phyloP scores from a whole-genome alignment of 192 early-diverging fungal species.

The Geranomyces michiganensis region DNA sequence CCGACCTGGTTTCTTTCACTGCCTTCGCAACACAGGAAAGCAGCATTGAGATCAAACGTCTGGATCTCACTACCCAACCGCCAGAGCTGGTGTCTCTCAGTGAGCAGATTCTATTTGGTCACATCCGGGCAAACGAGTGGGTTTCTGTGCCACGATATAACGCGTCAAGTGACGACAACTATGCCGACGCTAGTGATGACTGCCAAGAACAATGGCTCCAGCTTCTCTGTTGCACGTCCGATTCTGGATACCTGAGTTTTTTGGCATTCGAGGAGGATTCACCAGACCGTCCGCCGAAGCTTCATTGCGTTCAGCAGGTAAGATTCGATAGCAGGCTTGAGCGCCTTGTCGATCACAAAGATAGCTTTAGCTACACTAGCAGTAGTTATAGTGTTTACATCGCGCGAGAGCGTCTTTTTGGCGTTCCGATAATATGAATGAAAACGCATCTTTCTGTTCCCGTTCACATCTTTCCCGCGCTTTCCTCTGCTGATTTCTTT shows the following conservation, averaged over 20 bases:
- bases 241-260: conserved; percentile 40
- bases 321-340: background rate
- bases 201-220: background rate
- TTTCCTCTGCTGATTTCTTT: background rate
- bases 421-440: no score
- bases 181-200: background rate
- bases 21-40: background rate
- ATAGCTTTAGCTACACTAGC: background rate
- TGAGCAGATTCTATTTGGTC: conserved; percentile 25
- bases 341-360: no score
- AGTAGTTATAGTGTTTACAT: background rate
- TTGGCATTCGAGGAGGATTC: background rate
- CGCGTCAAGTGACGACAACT: background rate
- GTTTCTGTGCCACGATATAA: background rate
- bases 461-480: no score
- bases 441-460: no score
- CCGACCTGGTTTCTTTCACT: background rate
- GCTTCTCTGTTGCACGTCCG: conserved; percentile 21
- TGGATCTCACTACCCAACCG: background rate
- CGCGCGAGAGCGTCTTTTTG: no score
- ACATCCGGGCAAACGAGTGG: conserved; percentile 5
- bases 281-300: no score
- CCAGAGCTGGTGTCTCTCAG: background rate
- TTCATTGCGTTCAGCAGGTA: conserved; percentile 14
- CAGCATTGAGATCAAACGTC: background rate